These are phyloP conservation scores for Adansonia grandidieri DNA, from an alignment of 441 rosid genomes.

Conservation along the genomic window DNA sequence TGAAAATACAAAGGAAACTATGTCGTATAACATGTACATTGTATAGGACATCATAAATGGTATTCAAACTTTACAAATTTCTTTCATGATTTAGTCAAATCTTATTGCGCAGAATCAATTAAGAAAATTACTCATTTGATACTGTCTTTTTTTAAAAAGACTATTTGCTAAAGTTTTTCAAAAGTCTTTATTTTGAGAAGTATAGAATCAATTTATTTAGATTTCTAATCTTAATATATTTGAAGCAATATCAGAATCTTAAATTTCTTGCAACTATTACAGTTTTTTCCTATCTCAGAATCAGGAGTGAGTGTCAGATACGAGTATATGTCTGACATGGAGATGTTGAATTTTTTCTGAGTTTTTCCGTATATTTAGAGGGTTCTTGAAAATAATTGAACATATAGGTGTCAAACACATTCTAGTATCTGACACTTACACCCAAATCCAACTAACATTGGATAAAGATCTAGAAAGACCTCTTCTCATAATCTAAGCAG, in stretches of 20 bases:
- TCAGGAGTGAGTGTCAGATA: no score
- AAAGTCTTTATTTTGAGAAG: not conserved
- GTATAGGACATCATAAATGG: not conserved
- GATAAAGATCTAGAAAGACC: not conserved
- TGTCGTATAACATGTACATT: not conserved
- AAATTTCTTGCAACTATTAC: not conserved
- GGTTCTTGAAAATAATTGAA: no score
- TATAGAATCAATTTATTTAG: not conserved
- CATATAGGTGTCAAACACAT: no score
- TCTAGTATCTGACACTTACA: no score
- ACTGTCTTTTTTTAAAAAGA: not conserved
- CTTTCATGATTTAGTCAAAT: not conserved
- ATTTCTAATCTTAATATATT: not conserved
- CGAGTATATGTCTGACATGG: no score
- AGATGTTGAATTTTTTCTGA: no score
- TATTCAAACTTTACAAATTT: not conserved
- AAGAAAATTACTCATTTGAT: not conserved
- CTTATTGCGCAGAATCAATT: not conserved
- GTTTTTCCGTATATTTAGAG: no score
- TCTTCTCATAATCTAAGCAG: not conserved
- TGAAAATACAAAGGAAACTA: not conserved
- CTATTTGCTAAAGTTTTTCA: not conserved
- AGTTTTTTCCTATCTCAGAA: not conserved
- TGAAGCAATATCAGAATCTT: not conserved
- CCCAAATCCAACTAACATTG: no score